A percentile compares a stretch with the other conserved stretches of the same genome.
These are phyloP conservation scores for Wickerhamiella sergipiensis DNA, from an alignment of 805 yeast genomes.

Conservation along the genomic window DNA sequence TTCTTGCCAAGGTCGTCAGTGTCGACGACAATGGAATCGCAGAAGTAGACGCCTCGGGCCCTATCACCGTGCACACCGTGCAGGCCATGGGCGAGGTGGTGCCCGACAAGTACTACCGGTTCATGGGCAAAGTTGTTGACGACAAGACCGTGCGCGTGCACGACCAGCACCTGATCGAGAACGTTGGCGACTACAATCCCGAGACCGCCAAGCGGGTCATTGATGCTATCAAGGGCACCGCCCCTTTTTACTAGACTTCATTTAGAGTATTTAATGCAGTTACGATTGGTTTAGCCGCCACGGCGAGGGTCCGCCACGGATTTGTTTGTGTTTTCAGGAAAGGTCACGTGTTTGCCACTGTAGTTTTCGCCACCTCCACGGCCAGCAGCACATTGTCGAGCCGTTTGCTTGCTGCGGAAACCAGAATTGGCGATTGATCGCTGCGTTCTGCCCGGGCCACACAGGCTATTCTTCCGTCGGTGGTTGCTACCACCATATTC, in stretches of 20 bases:
- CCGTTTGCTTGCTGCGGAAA: conserved; percentile 1
- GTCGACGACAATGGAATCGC: conserved; percentile 17
- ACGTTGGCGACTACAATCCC: conserved; percentile 14
- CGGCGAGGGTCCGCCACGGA: no score
- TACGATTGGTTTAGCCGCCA: background rate
- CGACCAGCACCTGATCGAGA: conserved; percentile 9
- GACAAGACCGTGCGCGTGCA: conserved; percentile 19
- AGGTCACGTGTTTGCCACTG: background rate
- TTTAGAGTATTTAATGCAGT: background rate
- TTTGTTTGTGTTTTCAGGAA: no score
- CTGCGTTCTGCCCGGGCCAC: conserved; percentile 2
- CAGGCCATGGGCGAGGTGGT: conserved; percentile 12
- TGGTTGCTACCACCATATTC: conserved; percentile 6
- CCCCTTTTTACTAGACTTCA: background rate
- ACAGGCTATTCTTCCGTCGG: conserved; percentile 2
- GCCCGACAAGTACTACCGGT: conserved; percentile 23
- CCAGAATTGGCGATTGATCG: conserved; percentile 1
- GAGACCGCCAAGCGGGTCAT: conserved; percentile 4
- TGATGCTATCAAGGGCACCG: conserved; percentile 4
- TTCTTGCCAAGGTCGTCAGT: conserved; percentile 24
- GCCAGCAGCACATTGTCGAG: conserved; percentile 9
- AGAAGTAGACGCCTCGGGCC: conserved; percentile 23
- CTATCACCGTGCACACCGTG: conserved; percentile 18
- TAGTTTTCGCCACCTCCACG: background rate
- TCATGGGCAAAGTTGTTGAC: conserved; percentile 23